Conservation (phyloP, 306 rosid genomes). For the Vigna nakashimae region DNA sequence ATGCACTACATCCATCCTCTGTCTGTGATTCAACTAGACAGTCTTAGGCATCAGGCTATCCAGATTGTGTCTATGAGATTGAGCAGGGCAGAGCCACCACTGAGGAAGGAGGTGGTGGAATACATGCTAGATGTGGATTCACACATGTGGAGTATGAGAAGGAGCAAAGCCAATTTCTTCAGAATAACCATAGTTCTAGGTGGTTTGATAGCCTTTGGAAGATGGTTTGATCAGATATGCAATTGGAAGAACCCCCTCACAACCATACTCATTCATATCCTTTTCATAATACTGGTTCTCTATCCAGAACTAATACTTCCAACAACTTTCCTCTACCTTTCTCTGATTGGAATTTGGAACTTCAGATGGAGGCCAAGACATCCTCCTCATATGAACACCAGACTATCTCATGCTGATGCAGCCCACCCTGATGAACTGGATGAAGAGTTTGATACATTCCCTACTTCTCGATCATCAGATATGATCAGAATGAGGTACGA, state of each 20-base stretch:
- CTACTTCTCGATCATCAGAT: conserved; percentile 64
- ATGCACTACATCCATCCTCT: conserved; percentile 84
- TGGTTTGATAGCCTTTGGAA: conserved; percentile 66
- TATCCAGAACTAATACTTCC: conserved; percentile 80
- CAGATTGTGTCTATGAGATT: conserved; percentile 75
- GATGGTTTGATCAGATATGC: conserved; percentile 85
- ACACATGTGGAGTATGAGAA: conserved; percentile 91
- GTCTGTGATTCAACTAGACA: conserved; percentile 67
- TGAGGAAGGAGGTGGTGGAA: conserved; percentile 83
- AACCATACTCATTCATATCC: conserved; percentile 70
- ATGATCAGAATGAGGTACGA: conserved; percentile 75
- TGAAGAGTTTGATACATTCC: conserved; percentile 84
- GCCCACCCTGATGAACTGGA: conserved; percentile 72
- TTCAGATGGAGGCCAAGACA: conserved; percentile 72
- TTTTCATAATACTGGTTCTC: conserved; percentile 71
- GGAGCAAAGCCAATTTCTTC: conserved; percentile 87
- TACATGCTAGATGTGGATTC: conserved; percentile 88
- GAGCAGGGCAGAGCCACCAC: conserved; percentile 77
- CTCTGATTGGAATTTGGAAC: conserved; percentile 83
- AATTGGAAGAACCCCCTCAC: conserved; percentile 81
- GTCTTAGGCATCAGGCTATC: conserved; percentile 75
- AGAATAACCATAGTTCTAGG: conserved; percentile 72
- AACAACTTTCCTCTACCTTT: conserved; percentile 68
- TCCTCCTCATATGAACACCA: conserved; percentile 85
- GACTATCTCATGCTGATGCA: conserved; percentile 79